Base-by-base conservation (phyloP, 2,329 filamentous ascomycete genomes). In the Colletotrichum tropicicola region DNA sequence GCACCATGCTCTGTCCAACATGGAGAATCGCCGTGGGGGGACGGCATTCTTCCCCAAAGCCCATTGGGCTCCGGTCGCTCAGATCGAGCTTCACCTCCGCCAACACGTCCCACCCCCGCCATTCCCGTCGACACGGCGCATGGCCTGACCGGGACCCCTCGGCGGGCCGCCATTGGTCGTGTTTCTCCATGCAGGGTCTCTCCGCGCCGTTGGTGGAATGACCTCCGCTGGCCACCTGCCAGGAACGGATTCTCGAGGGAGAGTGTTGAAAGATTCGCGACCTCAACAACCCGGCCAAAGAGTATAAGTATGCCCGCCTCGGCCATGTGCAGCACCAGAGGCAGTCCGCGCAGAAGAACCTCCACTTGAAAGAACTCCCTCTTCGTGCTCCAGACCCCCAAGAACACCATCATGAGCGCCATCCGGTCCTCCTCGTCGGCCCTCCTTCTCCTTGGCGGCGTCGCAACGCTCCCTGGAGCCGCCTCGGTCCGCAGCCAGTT, bases 361-460 rank as follows among this genome's bases (percentile, higher is more conserved):
- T 45, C n/a, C 30, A 53, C 35, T 59, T 53, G 55, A 53, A 53
- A 59, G 55, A 28, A 47, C 23, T 39, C 25, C 15, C 17, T 48
- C 6, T 10, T 45, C n/a, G 2, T 15, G 23, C 21, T 25, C 19
- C 27, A 6, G n/a, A 41, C 10, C 15, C 37, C 25, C 28, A 30
- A 35, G 21, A 10, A 27, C 37, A 2, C 35, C 10, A 61, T 30
- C 35, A 66, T 64, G 63, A 64, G 59, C 32, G 59, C 48, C 23
- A 52, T 64, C 12, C 44, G 63, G n/a, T 59, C 65, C 13, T 63
- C 65, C 4, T 68, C 68, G 1, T 69, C 68, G 6, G 58, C 65
- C 9, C 67, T 68, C n/a, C 59, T 71, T 45, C 68, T 70, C 35
- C 54, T 71, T 28, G 68, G 68, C 9, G 69, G 68, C 51, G 68